A percentile compares a stretch with the other conserved stretches of the same genome.
Conservation (phyloP, 176 grass and related monocot species). For the Eleusine coracana region DNA sequence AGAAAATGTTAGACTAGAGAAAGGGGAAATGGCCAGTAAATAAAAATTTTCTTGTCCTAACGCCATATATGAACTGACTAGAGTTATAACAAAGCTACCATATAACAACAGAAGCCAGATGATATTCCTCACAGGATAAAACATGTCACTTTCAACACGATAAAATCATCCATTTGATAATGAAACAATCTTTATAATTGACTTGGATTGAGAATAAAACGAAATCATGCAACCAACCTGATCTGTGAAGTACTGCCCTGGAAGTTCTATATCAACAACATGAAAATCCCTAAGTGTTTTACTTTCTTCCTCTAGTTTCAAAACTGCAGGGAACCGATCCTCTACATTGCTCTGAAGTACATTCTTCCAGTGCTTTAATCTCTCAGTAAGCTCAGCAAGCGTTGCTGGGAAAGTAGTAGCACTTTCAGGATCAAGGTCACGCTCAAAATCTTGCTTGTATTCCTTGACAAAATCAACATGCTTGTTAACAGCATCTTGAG, state of each 20-base stretch:
- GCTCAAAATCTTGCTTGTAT: slow-evolving; percentile 98
- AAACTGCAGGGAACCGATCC: slow-evolving; percentile 90
- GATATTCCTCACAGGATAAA: not conserved
- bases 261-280: slow-evolving; percentile 96
- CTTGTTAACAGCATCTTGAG: slow-evolving; percentile 97
- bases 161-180: not conserved
- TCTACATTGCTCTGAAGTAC: slow-evolving; percentile 98
- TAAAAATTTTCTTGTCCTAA: not conserved
- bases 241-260: slow-evolving; percentile 95
- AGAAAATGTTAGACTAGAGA: slow-evolving; percentile 33
- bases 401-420: slow-evolving; percentile 93
- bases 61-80: not conserved
- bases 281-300: slow-evolving; percentile 92
- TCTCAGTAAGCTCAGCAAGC: slow-evolving; percentile 84
- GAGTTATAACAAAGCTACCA: not conserved
- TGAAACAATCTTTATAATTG: not conserved
- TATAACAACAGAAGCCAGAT: not conserved
- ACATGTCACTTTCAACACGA: slow-evolving; percentile 7
- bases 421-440: slow-evolving; percentile 94
- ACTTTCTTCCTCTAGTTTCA: slow-evolving; percentile 99
- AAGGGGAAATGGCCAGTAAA: not conserved
- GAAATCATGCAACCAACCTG: slow-evolving; percentile 57
- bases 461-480: slow-evolving; percentile 99
- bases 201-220: slow-evolving; percentile 9
- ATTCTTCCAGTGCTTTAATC: slow-evolving; percentile 99